A percentile compares a stretch with the other conserved stretches of the same genome.
phyloP scores from a whole-genome alignment of 2,329 filamentous ascomycete genomes.

The Ceratocystis smalleyi region DNA sequence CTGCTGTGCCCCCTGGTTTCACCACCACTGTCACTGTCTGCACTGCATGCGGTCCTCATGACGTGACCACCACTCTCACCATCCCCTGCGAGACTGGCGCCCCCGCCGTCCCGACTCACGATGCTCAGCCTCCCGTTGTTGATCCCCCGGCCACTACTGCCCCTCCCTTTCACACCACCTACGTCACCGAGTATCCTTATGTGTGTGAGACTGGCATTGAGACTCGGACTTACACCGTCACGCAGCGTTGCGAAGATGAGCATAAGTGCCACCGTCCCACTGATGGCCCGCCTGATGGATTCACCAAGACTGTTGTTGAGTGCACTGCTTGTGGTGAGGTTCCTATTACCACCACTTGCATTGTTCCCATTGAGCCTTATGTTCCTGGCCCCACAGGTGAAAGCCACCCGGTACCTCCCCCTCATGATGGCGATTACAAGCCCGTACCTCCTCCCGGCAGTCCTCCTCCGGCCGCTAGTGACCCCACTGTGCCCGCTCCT shows the following conservation, averaged over 20 bases:
- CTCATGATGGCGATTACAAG: background rate
- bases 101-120: background rate
- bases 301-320: conserved; percentile 14
- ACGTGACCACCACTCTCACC: conserved; percentile 7
- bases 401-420: background rate
- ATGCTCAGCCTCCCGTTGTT: background rate
- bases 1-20: conserved; percentile 15
- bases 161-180: conserved; percentile 8
- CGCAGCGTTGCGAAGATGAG: conserved; percentile 11
- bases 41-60: conserved; percentile 1
- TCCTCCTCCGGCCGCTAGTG: background rate
- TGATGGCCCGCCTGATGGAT: conserved; percentile 13
- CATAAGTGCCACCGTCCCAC: conserved; percentile 11
- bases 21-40: conserved; percentile 13
- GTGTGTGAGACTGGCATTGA: conserved; percentile 14
- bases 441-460: background rate
- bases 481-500: background rate
- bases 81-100: conserved; percentile 9
- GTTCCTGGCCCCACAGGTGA: background rate
- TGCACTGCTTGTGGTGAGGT: conserved; percentile 12
- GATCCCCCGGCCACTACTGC: background rate
- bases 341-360: conserved; percentile 5
- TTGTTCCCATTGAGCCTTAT: background rate
- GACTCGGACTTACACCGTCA: conserved; percentile 17
- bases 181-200: conserved; percentile 13